Evolutionary conservation across 441 rosid species (phyloP), one percentile per base, ranked within the genome.

Genomic region (Syzygium malaccense): DNA sequence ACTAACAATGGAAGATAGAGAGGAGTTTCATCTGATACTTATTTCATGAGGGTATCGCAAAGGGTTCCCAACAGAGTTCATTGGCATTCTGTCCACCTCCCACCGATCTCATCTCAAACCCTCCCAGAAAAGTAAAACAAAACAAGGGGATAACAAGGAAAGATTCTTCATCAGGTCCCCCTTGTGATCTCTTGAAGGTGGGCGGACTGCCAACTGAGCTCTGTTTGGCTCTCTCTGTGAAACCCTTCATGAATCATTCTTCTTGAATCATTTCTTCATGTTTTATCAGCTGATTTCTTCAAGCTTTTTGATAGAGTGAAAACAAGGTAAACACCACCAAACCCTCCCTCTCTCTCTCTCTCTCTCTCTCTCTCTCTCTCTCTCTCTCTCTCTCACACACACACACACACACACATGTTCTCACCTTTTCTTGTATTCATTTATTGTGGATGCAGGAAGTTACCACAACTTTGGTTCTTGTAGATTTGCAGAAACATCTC

Each of bases 71-170:
- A 90, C 98, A 93, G 97, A 93, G 94, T 89, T 94, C 88, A 91
- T 96, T 97, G 99, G 99, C 99, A 97, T 97, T 97, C 99, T 97
- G 89, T 88, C 87, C 89, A 88, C 89, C 89, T 88, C 89, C 89
- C 17, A 41, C 51, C n/a, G 83, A 41, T 75, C 83, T 64, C 51
- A 41, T 45, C 51, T 75, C 17, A 41, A 1, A 41, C n/a, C 60
- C 55, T 54, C 17, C 37, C 60, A 9, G 14, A 56, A 14, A 85
- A 30, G 5, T 32, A 19, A 37, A 85, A 12, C 7, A 32, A 25
- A 85, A 23, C 48, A 41, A 23, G 49, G 51, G 83, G 18, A 41
- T n/a, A 11, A 37, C 26, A 51, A 75, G 41, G 83, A 37, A 75
- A 41, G 83, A 75, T 75, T 75, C 83, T 75, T 75, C 10, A 45